Evolutionary conservation across 768 basidiomycete species (phyloP).

Genomic region (Piloderma croceum): DNA sequence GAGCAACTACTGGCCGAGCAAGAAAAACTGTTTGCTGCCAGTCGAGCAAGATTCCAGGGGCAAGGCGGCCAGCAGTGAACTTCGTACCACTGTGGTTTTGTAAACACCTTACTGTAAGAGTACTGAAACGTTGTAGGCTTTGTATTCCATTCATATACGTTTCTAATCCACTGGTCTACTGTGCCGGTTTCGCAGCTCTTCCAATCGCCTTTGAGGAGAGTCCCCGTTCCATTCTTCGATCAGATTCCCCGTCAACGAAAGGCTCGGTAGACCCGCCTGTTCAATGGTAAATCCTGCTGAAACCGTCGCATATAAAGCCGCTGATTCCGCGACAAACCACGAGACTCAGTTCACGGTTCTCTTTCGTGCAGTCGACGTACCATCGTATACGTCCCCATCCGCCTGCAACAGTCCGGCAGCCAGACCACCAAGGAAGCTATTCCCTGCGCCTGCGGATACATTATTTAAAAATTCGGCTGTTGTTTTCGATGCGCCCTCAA

Average conservation of each 20-base stretch:
- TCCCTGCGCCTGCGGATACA: constrained; percentile 70
- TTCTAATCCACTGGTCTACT: constrained; percentile 26
- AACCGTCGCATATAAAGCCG: constrained; percentile 67
- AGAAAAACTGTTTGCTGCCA: constrained; percentile 89
- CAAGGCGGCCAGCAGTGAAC: too few species aligned
- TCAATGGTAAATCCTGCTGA: constrained; percentile 82
- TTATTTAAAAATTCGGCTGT: constrained; percentile 9
- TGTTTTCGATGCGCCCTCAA: constrained; percentile 3
- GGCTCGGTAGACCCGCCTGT: constrained; percentile 66
- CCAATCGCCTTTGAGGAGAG: constrained; percentile 51
- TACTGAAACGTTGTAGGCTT: constrained; percentile 18
- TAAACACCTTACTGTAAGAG: neutral
- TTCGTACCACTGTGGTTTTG: too few species aligned
- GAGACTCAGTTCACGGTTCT: too few species aligned
- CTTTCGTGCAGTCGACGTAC: too few species aligned
- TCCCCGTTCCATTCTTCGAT: constrained; percentile 67
- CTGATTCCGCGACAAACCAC: constrained; percentile 30
- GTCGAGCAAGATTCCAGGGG: constrained; percentile 69
- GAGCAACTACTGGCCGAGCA: constrained; percentile 87
- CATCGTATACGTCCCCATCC: constrained; percentile 57
- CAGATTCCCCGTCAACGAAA: constrained; percentile 30
- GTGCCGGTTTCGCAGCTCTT: constrained; percentile 42
- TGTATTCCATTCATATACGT: constrained; percentile 25
- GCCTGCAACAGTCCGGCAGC: constrained; percentile 62
- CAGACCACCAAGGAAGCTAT: constrained; percentile 81